Evolutionary conservation across 2,329 filamentous ascomycete species (phyloP).

Genomic region (Myriosclerotinia duriaeana): DNA sequence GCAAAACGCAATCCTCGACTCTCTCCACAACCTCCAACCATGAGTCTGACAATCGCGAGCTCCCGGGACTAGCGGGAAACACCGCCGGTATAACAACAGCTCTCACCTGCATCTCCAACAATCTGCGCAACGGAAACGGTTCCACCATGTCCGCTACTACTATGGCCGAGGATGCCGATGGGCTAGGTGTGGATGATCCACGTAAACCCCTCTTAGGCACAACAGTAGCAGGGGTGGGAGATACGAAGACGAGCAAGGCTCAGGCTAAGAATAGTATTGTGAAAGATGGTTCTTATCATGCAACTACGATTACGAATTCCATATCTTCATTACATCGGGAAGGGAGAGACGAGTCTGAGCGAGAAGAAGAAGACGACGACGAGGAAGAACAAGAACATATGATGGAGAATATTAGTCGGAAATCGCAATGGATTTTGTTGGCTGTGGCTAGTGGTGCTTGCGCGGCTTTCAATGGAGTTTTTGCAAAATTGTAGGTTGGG

Average conservation of each 20-base stretch:
- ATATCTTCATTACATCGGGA: conserved; percentile 6
- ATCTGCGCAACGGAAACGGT: neutral
- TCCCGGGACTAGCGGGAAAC: neutral
- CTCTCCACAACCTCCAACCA: neutral
- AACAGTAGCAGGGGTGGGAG: conserved; percentile 15
- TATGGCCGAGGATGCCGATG: conserved; percentile 7
- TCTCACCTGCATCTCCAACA: neutral
- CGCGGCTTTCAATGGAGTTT: conserved; percentile 71
- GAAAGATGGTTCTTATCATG: conserved; percentile 5
- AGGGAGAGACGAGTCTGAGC: conserved; percentile 8
- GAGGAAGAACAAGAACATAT: conserved; percentile 9
- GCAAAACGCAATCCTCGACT: conserved; percentile 7
- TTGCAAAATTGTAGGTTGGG: conserved; percentile 71
- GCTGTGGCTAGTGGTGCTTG: conserved; percentile 74
- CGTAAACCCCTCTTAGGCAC: conserved; percentile 26
- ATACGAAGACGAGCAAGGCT: neutral
- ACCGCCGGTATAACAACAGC: neutral
- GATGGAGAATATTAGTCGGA: conserved; percentile 42
- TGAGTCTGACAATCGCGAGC: neutral
- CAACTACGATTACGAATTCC: conserved; percentile 1
- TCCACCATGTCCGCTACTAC: conserved; percentile 12
- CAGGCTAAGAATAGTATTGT: conserved; percentile 4
- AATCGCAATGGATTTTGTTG: conserved; percentile 62
- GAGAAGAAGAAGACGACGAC: conserved; percentile 5
- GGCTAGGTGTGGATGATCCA: conserved; percentile 22